phyloP scores from a whole-genome alignment of 257 asterid species.

The Penstemon newberryi region DNA sequence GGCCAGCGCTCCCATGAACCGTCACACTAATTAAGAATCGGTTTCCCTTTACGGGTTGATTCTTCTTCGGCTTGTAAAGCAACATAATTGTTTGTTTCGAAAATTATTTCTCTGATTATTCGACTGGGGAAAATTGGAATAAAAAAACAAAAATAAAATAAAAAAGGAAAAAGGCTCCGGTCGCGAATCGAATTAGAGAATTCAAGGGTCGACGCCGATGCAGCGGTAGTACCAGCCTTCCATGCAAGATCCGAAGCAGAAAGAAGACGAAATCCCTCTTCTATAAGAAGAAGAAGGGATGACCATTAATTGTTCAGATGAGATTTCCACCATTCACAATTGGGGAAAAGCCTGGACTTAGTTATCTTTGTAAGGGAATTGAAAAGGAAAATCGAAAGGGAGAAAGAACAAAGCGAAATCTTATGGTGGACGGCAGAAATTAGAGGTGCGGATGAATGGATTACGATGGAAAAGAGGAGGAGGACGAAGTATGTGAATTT shows the following conservation, averaged over 20 bases:
- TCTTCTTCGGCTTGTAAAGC: conserved; percentile 83
- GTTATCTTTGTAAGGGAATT: neutral
- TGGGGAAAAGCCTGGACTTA: neutral
- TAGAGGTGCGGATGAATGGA: too few species aligned
- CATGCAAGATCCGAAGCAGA: conserved; percentile 81
- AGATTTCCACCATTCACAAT: conserved; percentile 82
- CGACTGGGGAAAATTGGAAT: neutral
- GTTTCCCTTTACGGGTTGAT: conserved; percentile 53
- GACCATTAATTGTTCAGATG: conserved; percentile 61
- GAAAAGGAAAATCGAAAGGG: neutral
- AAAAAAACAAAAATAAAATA: neutral
- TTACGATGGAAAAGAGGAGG: too few species aligned
- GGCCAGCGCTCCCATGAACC: conserved; percentile 88
- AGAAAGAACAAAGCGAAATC: neutral
- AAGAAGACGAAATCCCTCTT: conserved; percentile 71
- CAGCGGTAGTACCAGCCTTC: conserved; percentile 98
- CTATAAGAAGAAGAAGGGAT: conserved; percentile 53
- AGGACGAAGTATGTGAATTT: too few species aligned
- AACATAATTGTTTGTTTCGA: conserved; percentile 45
- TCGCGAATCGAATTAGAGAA: neutral
- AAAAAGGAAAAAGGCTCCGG: neutral
- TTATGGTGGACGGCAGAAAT: too few species aligned
- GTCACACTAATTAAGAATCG: conserved; percentile 72
- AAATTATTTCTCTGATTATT: neutral
- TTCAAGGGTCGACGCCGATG: conserved; percentile 84